A percentile compares a stretch with the other conserved stretches of the same genome.
phyloP scores from a whole-genome alignment of 129 eudicot genomes.

The Pulicaria dysenterica region DNA sequence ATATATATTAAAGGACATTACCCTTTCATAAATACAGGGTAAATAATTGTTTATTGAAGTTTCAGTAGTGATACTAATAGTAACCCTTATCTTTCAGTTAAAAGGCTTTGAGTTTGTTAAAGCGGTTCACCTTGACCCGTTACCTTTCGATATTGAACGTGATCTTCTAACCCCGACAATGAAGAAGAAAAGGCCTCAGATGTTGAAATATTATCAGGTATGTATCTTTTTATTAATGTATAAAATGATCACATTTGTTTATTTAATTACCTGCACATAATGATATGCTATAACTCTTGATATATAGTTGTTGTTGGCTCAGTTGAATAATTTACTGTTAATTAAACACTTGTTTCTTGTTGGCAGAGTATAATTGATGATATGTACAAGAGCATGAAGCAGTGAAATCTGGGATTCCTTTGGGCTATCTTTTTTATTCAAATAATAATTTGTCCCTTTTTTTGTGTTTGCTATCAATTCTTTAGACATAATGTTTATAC shows the following conservation, averaged over 20 bases:
- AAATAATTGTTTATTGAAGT: neutral
- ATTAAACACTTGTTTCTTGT: conserved; percentile 3
- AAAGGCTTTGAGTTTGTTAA: conserved; percentile 84
- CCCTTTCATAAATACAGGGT: no score
- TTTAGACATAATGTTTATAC: conserved; percentile 12
- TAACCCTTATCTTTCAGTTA: conserved; percentile 48
- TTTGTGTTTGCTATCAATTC: neutral
- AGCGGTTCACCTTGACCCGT: conserved; percentile 76
- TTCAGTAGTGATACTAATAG: neutral
- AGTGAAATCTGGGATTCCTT: conserved; percentile 18
- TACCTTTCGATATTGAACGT: conserved; percentile 88
- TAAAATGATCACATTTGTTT: neutral
- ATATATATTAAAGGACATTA: no score
- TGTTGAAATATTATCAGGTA: conserved; percentile 84
- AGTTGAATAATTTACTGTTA: neutral
- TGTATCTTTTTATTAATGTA: neutral
- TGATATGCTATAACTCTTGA: neutral
- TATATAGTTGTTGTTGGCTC: neutral
- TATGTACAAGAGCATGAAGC: conserved; percentile 45
- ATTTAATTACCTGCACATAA: neutral
- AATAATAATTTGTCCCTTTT: conserved; percentile 18
- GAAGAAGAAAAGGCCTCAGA: conserved; percentile 87
- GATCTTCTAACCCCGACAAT: conserved; percentile 85
- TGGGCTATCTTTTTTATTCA: neutral
- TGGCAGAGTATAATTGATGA: conserved; percentile 44